Percentiles rank a stretch among this genome's conserved stretches.
Evolutionary conservation across 2,329 filamentous ascomycete species (phyloP).

Genomic region (Colletotrichum shisoi): DNA sequence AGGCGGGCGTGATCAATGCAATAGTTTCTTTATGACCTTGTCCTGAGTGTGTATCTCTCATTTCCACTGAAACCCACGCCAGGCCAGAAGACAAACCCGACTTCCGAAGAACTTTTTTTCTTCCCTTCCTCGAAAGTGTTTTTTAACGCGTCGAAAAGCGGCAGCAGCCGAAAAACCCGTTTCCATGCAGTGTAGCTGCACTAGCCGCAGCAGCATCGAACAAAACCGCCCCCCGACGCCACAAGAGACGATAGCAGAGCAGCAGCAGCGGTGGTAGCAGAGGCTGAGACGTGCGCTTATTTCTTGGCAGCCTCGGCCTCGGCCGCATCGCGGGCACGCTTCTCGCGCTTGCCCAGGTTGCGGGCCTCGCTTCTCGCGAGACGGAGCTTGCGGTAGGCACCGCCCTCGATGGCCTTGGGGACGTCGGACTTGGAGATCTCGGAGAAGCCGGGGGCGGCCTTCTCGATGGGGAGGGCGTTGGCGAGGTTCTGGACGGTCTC

Average conservation of each 20-base stretch:
- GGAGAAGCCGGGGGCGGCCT: conserved; percentile 69
- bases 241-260: conserved; percentile 37
- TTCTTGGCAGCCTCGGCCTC: conserved; percentile 87
- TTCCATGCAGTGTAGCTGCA: conserved; percentile 38
- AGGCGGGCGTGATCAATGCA: conserved; percentile 36
- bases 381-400: conserved; percentile 87
- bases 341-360: conserved; percentile 84
- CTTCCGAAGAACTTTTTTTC: conserved; percentile 33
- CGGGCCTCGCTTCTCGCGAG: conserved; percentile 83
- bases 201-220: conserved; percentile 35
- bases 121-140: conserved; percentile 33
- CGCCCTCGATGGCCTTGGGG: conserved; percentile 77
- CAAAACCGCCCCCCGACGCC: conserved; percentile 34
- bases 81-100: conserved; percentile 36
- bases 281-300: conserved; percentile 60
- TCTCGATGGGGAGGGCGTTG: conserved; percentile 75
- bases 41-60: conserved; percentile 39
- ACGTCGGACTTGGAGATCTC: conserved; percentile 85
- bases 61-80: conserved; percentile 35
- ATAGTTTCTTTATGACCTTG: conserved; percentile 40
- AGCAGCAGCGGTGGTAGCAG: conserved; percentile 26
- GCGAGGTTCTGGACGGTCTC: conserved; percentile 65
- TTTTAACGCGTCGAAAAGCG: conserved; percentile 37
- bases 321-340: conserved; percentile 88
- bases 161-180: conserved; percentile 36